Base-by-base conservation (phyloP, 1,284 basidiomycete genomes). In the Trametes sp. region DNA sequence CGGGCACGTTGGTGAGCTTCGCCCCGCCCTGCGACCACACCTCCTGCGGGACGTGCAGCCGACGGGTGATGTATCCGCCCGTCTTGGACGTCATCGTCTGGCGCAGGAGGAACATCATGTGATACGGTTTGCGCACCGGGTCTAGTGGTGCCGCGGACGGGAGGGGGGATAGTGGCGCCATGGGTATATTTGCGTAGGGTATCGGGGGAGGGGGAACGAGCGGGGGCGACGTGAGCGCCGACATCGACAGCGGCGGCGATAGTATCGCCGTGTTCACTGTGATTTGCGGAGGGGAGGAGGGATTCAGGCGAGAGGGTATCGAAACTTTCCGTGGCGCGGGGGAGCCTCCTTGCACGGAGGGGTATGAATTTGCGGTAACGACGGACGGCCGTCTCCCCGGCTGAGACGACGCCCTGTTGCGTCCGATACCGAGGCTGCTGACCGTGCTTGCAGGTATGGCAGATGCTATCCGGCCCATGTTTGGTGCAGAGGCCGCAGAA, bases 11-110 rank as follows among this genome's bases (percentile, higher is more conserved):
- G 14, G 81, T 80, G 49, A 97, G 82, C 75, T 95, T 96, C 35
- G 90, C 91, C 35, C 94, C 94, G 23, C 89, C 88, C 73, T 94
- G 92, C 38, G 90, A 90, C 97, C 97, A 99, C 11, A 97, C 89
- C 65, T 92, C 90, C 50, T 90, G 86, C 6, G 95, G 93, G 23
- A 98, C 89, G 76, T 96, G 96, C 63, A 99, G 79, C 45, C 89
- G 86, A 28, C 88, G 88, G 1, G 95, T 97, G 60, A 98, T 81
- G 74, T 97, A 98, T 14, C 92, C 94, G 13, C 96, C 96, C 1
- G 90, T 86, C 58, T 85, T 82, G n/a, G 87, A 87, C 29, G 85
- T 86, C 86, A 97, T 96, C 16, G 95, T 95, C 45, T 81, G 84
- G 61, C 88, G 84, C 24, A 98, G 78, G 33, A 94, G 84, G 56